Base-by-base conservation (phyloP, 2,329 filamentous ascomycete species). In the Acrodontium crateriforme region DNA sequence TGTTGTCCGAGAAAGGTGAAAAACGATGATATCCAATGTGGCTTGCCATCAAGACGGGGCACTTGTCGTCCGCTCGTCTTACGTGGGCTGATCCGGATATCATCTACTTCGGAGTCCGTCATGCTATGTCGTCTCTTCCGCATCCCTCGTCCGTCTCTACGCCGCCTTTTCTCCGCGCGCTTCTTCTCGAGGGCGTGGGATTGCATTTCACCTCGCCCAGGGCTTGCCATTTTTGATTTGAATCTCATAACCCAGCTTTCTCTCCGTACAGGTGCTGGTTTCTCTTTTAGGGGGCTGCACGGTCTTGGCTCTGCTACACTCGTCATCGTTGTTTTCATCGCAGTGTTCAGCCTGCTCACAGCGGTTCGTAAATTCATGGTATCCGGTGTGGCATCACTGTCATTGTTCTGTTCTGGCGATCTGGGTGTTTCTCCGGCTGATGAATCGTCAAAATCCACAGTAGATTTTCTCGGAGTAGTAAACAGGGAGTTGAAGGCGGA, bases 1-100 rank as follows among this genome's bases (percentile, higher is more conserved):
- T 78, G 72, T 4, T 65, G 61, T 40, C 74, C 71, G 29, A 80
- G 59, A 51, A 73, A 71, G 11, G 64, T 62, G 44, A 78, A 69
- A 36, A 76, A 55, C 18, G 63, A 57, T 3, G 58, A 37, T 15
- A 51, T 30, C 44, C 44, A 46, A 33, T 47, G 35, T 12, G 40
- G 29, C 38, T 41, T 38, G 27, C 34, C 35, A 21, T 36, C 26
- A 13, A 27, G 29, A 10, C 25, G 23, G 15, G 18, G 24, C 4
- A 22, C 15, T 27, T 35, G 29, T 28, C 36, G 39, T n/a, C 24
- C 29, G 28, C 37, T 44, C 24, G 37, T 31, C 27, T 49, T 47
- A n/a, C 44, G 42, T 16, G 44, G 33, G 25, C 32, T 41, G 14
- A 20, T 31, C 36, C 44, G 41, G 24, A 31, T 37, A 26, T 47